phyloP scores from a whole-genome alignment of 1,284 basidiomycete genomes.

The Laetiporus sulphureus region DNA sequence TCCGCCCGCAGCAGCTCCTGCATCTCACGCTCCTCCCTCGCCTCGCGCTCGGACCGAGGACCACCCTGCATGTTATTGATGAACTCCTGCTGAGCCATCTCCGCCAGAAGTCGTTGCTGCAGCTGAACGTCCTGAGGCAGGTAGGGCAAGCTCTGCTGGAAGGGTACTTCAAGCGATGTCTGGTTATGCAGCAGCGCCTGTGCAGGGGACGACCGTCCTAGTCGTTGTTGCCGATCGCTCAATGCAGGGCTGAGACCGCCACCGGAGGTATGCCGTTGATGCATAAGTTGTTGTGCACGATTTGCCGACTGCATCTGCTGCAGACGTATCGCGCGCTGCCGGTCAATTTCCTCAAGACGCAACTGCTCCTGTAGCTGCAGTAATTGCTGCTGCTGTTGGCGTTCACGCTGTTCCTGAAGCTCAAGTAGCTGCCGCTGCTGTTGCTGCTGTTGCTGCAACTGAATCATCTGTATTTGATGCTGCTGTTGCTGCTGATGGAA shows the following conservation, averaged over 20 bases:
- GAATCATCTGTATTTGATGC: conserved; percentile 43
- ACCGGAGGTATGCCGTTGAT: conserved; percentile 36
- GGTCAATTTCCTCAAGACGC: conserved; percentile 55
- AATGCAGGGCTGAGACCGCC: conserved; percentile 25
- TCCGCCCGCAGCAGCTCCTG: conserved; percentile 68
- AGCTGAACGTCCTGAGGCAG: conserved; percentile 58
- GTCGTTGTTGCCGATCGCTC: conserved; percentile 29
- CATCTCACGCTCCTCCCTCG: conserved; percentile 33
- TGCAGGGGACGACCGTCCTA: conserved; percentile 45
- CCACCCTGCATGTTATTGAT: conserved; percentile 51
- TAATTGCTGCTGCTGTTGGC: conserved; percentile 27
- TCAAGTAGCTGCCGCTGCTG: conserved; percentile 49
- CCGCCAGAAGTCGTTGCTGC: conserved; percentile 65
- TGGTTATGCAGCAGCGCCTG: conserved; percentile 21
- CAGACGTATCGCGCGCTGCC: conserved; percentile 43
- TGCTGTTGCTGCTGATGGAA: conserved; percentile 51
- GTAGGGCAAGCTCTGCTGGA: conserved; percentile 42
- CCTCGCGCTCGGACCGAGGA: conserved; percentile 25
- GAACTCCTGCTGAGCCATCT: conserved; percentile 65
- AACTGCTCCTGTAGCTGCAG: conserved; percentile 38
- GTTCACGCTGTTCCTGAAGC: conserved; percentile 42
- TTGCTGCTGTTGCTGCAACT: conserved; percentile 43
- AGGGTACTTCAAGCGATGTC: conserved; percentile 29
- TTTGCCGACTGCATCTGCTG: conserved; percentile 17
- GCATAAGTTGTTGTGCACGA: conserved; percentile 4